Evolutionary conservation across 805 yeast genomes (phyloP).

Genomic region (Barnettozyma siamensis): DNA sequence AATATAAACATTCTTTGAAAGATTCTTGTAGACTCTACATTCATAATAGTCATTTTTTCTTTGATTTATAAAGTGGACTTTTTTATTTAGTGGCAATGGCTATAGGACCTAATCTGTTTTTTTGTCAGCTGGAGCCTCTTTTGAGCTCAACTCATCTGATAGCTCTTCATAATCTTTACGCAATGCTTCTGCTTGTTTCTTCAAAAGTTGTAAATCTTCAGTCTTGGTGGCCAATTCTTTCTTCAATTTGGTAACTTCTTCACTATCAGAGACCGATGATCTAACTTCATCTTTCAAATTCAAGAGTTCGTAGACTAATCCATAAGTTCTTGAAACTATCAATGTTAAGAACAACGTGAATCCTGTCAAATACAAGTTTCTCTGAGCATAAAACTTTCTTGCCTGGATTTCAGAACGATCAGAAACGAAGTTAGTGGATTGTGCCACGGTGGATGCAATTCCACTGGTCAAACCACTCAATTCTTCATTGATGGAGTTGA

Average conservation of each 20-base stretch:
- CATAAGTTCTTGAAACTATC: constrained; percentile 78
- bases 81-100: too few relatives aligned
- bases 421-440: constrained; percentile 28
- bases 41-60: too few relatives aligned
- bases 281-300: constrained; percentile 56
- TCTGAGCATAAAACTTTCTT: constrained; percentile 89
- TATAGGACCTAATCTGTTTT: constrained; percentile 2
- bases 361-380: constrained; percentile 94
- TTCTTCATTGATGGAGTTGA: constrained; percentile 62
- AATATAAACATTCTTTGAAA: too few relatives aligned
- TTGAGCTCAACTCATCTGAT: constrained; percentile 14
- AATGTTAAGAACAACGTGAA: constrained; percentile 87
- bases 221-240: constrained; percentile 40
- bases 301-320: constrained; percentile 68
- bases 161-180: constrained; percentile 54
- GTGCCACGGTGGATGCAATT: constrained; percentile 16
- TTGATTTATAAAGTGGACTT: too few relatives aligned
- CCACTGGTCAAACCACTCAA: constrained; percentile 33
- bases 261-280: constrained; percentile 26
- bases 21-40: too few relatives aligned
- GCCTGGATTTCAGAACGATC: constrained; percentile 85
- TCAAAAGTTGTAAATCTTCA: constrained; percentile 57
- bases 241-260: constrained; percentile 17
- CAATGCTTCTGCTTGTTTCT: constrained; percentile 67
- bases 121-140: constrained; percentile 9